Conservation (phyloP, 2,329 filamentous ascomycete species). For the Sporothrix pseudoabietina region DNA sequence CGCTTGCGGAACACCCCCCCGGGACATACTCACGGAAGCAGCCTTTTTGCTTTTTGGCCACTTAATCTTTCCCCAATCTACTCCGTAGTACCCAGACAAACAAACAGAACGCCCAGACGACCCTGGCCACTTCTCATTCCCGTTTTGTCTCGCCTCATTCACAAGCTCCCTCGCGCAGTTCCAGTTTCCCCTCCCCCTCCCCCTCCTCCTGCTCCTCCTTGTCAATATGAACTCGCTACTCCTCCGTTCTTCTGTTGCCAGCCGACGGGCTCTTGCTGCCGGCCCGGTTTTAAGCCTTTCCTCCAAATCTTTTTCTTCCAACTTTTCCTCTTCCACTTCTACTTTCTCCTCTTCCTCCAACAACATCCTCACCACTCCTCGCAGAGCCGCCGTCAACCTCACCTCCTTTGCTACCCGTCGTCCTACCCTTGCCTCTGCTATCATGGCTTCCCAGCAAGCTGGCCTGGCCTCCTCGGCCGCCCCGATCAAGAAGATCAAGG, state of each 20-base stretch:
- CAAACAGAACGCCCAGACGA: constrained; percentile 7
- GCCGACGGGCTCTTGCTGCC: constrained; percentile 31
- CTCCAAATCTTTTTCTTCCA: constrained; percentile 30
- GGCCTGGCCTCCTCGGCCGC: constrained; percentile 31
- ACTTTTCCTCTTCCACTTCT: constrained; percentile 27
- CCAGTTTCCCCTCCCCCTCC: not conserved
- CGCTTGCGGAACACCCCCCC: constrained; percentile 13
- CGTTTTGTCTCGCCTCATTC: constrained; percentile 14
- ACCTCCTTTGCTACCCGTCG: constrained; percentile 22
- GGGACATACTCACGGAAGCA: constrained; percentile 24
- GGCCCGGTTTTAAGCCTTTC: constrained; percentile 33
- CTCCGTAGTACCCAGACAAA: not conserved
- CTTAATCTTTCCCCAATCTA: not conserved
- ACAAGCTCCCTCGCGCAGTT: not conserved
- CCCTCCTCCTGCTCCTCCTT: not conserved
- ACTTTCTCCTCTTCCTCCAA: constrained; percentile 25
- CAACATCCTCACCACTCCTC: constrained; percentile 24
- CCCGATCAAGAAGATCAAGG: constrained; percentile 81
- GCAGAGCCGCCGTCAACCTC: constrained; percentile 26
- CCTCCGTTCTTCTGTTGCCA: constrained; percentile 30
- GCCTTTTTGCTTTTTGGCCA: constrained; percentile 10
- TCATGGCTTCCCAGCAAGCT: constrained; percentile 51
- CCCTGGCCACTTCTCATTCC: constrained; percentile 18
- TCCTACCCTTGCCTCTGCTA: constrained; percentile 40
- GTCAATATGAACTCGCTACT: constrained; percentile 32